Base-by-base conservation (phyloP, 495 filamentous ascomycete genomes). In the Aspergillus conjunctus region DNA sequence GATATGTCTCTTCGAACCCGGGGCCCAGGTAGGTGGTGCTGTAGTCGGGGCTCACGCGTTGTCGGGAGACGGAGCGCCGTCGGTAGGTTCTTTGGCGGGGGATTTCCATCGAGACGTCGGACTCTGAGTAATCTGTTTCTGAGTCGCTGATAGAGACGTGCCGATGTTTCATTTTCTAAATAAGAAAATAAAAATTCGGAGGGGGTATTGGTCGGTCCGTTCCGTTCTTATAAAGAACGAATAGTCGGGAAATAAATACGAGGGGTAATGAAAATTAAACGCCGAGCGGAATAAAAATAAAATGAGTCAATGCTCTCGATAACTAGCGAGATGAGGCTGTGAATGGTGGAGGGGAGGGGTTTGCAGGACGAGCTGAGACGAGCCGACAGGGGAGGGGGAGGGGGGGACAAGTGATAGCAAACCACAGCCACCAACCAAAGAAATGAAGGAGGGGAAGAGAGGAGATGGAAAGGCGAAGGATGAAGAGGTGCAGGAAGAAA, bases 111-210 rank as follows among this genome's bases (percentile, higher is more conserved):
- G 73, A 77, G 57, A 72, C 31, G 49, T 79, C 77, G 14, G 76
- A 73, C 63, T 78, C 77, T 17, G 74, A 75, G 61, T 66, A 74
- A 1, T 79, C 77, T 17, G 71, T 69, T 32, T 77, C 75, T 20
- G 74, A 74, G 34, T 77, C 73, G 43, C 55, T 63, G 44, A 62
- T 18, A 22, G 61, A 55, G 51, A 58, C 34, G 15, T 26, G 52
- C 15, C 66, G 68, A 60, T 60, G 21, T 48, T 55, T 50, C 46
- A 46, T 61, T 26, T 56, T 56, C 30, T 14, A 32, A 8, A 51
- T 14, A 17, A 48, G 9, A 48, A 3, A 48, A 17, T 10, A 17
- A 22, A 20, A 17, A 17, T 18, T 20, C 9, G 44, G 44, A 2
- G 17, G 20, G n/a, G 44, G 5, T 2, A 26, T 26, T 26, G 26